Base-by-base conservation (phyloP, 192 early-diverging fungal genomes). In the Backusella psychrophila region DNA sequence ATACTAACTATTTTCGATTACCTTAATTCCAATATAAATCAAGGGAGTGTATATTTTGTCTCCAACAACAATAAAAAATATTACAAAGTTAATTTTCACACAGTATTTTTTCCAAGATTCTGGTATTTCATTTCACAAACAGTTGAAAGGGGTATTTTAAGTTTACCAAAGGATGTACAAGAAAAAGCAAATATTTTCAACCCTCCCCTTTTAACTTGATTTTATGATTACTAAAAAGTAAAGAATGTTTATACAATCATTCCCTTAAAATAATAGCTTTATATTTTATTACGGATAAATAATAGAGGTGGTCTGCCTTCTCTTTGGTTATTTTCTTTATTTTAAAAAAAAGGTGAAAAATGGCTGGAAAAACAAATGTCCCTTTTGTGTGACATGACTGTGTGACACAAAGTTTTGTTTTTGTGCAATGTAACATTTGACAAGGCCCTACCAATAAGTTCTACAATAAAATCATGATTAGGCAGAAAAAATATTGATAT, bases 401-500 rank as follows among this genome's bases (percentile, higher is more conserved):
- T 63, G 56, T 29, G 29, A 63, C 56, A 9, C 26, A 12, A 0
- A 3, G 11, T 14, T 26, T 59, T 39, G 38, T 39, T 23, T 59
- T 12, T 63, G 56, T 63, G 23, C 8, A 63, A 63, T 29, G 56
- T 63, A 29, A 63, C 56, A 29, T 3, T 63, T 63, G 23, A 63
- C 21, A 12, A 63, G 26, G n/a, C 3, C 53, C 56, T 63, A 29
- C 56, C 56, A 63, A 63, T 63, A 63, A 11, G 56, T 63, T 63
- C 23, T 63, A 63, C 56, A 63, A 63, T 63, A 29, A n/a, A 63
- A 63, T 63, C 56, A 63, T 63, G 56, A 26, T 63, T 63, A 63
- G 23, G 56, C 56, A 49, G 46, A 49, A 49, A 39, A 49, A 49
- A 49, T 49, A 1, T 19, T 49, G 19, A 15, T 63, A 63, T 59